A percentile compares a stretch with the other conserved stretches of the same genome.
These are phyloP conservation scores for Schizochytrium sp. DNA, from an alignment of 108 stramenopile species.

Conservation along the genomic window DNA sequence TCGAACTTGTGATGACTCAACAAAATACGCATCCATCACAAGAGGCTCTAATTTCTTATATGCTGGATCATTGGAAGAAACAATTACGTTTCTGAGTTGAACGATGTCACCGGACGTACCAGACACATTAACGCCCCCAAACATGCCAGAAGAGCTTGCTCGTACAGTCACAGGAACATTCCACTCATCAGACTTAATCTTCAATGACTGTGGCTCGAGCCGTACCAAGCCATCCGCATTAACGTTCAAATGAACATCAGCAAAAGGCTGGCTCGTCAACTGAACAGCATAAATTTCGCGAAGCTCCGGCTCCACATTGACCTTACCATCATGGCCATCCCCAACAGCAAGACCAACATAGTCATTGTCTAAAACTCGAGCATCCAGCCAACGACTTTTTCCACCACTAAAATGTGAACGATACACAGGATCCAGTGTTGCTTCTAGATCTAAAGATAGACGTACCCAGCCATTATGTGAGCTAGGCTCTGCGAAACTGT, in stretches of 20 bases:
- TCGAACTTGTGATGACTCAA: too few species aligned
- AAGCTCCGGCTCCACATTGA: background rate
- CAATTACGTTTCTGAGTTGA: background rate
- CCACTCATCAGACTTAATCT: background rate
- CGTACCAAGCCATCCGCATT: background rate
- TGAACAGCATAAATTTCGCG: background rate
- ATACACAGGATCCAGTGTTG: background rate
- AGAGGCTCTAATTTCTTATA: too few species aligned
- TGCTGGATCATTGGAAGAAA: background rate
- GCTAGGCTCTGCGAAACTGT: background rate
- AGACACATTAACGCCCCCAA: background rate
- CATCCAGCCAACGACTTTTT: background rate
- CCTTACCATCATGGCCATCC: background rate
- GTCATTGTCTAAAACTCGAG: background rate
- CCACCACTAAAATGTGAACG: constrained; percentile 12
- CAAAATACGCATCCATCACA: too few species aligned
- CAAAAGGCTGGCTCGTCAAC: background rate
- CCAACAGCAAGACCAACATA: background rate
- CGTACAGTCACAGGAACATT: background rate
- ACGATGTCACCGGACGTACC: background rate
- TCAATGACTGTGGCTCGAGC: background rate
- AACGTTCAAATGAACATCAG: background rate
- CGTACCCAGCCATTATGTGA: background rate
- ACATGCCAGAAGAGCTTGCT: background rate
- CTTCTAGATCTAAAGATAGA: background rate